phyloP scores from a whole-genome alignment of 2,329 filamentous ascomycete genomes.

The Aureobasidium pullulans region DNA sequence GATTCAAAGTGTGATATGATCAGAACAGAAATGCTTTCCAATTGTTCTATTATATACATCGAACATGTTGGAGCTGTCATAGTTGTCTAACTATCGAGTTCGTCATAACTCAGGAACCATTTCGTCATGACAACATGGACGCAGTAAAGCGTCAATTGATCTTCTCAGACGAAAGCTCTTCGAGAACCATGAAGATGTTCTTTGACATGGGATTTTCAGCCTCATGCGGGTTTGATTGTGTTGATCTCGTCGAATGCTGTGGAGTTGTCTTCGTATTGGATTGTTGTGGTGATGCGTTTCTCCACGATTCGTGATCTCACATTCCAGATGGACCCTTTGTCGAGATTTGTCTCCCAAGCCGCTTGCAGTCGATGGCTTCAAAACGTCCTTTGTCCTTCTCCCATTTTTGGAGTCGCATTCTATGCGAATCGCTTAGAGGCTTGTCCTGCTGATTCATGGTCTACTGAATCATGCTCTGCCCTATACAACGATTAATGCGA shows the following conservation, averaged over 20 bases:
- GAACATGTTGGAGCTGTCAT: not conserved
- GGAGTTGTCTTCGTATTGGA: not conserved
- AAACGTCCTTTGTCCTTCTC: not conserved
- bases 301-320: not conserved
- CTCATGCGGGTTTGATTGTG: not conserved
- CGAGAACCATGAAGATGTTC: not conserved
- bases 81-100: not conserved
- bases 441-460: too few species aligned
- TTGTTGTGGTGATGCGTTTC: not conserved
- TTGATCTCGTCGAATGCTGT: not conserved
- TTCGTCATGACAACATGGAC: conserved; percentile 15
- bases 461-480: not conserved
- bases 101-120: conserved; percentile 13
- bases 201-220: not conserved
- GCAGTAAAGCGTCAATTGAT: conserved; percentile 1
- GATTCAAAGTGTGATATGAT: not conserved
- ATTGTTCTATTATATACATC: not conserved
- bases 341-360: not conserved
- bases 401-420: not conserved
- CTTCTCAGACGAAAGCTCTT: not conserved
- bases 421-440: not conserved
- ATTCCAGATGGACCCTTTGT: not conserved
- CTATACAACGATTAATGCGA: not conserved
- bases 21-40: not conserved
- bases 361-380: not conserved